A percentile compares a stretch with the other conserved stretches of the same genome.
Conservation (phyloP, 306 rosid genomes). For the Crotalaria pallida region DNA sequence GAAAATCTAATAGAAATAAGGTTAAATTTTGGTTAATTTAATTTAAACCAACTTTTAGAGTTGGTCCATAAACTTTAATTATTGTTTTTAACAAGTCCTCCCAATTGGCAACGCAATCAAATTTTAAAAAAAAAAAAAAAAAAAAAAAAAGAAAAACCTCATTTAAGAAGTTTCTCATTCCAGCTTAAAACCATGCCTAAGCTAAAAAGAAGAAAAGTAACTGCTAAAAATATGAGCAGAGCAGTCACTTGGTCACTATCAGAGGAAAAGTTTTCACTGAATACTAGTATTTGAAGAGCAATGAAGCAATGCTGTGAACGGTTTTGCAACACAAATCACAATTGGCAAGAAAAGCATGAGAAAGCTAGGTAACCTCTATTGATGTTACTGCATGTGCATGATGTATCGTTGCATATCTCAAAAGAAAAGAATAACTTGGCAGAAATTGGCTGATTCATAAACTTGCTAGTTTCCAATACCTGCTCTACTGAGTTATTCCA, state of each 20-base stretch:
- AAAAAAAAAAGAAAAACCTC: no score
- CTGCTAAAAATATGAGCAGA: no score
- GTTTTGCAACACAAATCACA: conserved; percentile 7
- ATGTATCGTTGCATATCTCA: conserved; percentile 15
- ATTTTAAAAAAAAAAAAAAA: no score
- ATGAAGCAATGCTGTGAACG: neutral
- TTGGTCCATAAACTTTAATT: no score
- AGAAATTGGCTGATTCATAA: neutral
- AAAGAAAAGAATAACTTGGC: neutral
- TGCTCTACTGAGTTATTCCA: neutral
- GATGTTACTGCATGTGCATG: neutral
- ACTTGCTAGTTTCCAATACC: neutral
- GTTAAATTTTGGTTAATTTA: no score
- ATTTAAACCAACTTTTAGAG: no score
- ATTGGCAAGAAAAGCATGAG: neutral
- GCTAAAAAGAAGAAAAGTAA: no score
- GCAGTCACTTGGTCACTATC: neutral
- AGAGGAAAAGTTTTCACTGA: neutral
- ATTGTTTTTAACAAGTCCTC: no score
- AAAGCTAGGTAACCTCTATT: neutral
- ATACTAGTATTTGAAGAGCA: neutral
- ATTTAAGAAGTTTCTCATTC: no score
- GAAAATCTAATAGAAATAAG: no score
- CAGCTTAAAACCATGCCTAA: no score
- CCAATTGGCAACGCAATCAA: no score